Conservation (phyloP, 495 filamentous ascomycete genomes). For the Wilcoxina mikolae region DNA sequence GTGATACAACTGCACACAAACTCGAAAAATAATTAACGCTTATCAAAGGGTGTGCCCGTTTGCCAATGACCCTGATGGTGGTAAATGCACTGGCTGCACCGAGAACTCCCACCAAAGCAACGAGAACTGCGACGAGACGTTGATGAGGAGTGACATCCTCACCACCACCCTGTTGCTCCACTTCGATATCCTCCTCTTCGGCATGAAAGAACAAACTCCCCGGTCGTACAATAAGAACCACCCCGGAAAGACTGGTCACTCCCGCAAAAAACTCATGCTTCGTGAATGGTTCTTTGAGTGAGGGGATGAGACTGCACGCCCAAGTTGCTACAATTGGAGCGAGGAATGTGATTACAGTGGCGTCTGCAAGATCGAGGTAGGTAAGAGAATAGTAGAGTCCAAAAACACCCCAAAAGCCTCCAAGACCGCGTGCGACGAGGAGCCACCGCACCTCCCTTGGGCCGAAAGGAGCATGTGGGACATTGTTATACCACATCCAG, state of each 20-base stretch:
- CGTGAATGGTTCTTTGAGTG: slow-evolving; percentile 61
- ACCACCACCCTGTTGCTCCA: slow-evolving; percentile 11
- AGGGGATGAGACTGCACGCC: slow-evolving; percentile 58
- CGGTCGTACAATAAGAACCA: slow-evolving; percentile 73
- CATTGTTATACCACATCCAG: slow-evolving; percentile 60
- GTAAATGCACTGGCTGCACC: slow-evolving; percentile 67
- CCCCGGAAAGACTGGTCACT: slow-evolving; percentile 60
- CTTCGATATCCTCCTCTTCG: slow-evolving; percentile 9
- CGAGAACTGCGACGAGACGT: slow-evolving; percentile 54
- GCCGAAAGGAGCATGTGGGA: slow-evolving; percentile 60
- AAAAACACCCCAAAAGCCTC: slow-evolving; percentile 78
- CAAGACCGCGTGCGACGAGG: slow-evolving; percentile 51
- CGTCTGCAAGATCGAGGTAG: slow-evolving; percentile 79
- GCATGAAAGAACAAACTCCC: slow-evolving; percentile 40
- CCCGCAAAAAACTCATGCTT: slow-evolving; percentile 61
- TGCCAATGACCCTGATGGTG: slow-evolving; percentile 70
- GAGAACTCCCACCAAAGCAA: slow-evolving; percentile 66
- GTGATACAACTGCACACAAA: slow-evolving; percentile 50
- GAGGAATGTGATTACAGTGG: slow-evolving; percentile 85
- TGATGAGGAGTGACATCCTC: slow-evolving; percentile 43
- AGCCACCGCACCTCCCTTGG: slow-evolving; percentile 47
- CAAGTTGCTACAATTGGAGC: slow-evolving; percentile 71
- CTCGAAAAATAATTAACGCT: slow-evolving; percentile 73
- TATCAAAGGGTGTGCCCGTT: slow-evolving; percentile 68
- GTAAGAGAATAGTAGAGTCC: slow-evolving; percentile 68